Percentiles rank a stretch among this genome's conserved stretches.
phyloP scores from a whole-genome alignment of 768 basidiomycete species.

The Leccinum fibrillosum region DNA sequence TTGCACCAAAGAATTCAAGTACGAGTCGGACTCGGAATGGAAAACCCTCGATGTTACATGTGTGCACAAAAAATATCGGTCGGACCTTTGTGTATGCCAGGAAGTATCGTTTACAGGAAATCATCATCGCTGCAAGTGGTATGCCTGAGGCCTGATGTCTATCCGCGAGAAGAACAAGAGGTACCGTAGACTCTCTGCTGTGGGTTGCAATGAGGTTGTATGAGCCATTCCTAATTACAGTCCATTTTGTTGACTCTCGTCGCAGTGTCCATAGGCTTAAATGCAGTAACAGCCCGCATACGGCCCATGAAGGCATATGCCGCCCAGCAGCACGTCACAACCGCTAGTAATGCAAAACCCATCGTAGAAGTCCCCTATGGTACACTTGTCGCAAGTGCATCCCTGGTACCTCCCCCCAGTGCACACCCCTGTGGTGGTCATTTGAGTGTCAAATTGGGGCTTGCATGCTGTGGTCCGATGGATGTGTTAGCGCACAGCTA shows the following conservation, averaged over 20 bases:
- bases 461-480: background rate
- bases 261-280: background rate
- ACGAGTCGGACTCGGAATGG: background rate
- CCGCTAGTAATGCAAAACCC: background rate
- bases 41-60: background rate
- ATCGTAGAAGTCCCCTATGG: background rate
- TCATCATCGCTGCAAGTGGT: background rate
- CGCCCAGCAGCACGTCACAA: background rate
- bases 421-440: background rate
- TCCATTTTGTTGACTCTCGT: background rate
- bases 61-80: background rate
- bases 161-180: background rate
- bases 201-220: background rate
- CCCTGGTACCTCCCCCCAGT: background rate
- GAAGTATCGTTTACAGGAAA: background rate
- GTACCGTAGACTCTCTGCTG: background rate
- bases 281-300: background rate
- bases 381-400: background rate
- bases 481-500: background rate
- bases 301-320: background rate
- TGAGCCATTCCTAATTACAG: background rate
- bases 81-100: background rate
- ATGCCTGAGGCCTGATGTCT: background rate
- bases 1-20: background rate
- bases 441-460: background rate